phyloP scores from a whole-genome alignment of 768 basidiomycete species.

The Collybia mongolica region DNA sequence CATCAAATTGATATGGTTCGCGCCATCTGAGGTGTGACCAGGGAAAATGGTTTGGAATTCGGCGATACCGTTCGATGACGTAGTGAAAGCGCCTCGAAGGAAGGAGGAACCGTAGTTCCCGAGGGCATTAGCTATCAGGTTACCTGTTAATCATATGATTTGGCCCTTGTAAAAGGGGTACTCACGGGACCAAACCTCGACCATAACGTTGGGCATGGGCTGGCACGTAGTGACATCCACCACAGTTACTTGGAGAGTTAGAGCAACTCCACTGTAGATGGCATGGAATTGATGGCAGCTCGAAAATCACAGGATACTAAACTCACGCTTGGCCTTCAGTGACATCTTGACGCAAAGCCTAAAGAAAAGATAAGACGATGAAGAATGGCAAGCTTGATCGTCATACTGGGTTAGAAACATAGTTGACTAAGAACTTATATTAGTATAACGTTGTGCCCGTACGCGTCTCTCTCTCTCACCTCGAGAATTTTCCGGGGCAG shows the following conservation, averaged over 20 bases:
- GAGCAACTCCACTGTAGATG: constrained; percentile 27
- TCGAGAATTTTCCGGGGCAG: constrained; percentile 18
- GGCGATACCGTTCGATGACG: constrained; percentile 9
- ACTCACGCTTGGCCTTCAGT: constrained; percentile 20
- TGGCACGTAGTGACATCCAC: constrained; percentile 39
- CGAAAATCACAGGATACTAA: not conserved
- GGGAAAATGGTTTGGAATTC: constrained; percentile 19
- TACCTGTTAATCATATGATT: not conserved
- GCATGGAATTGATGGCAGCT: not conserved
- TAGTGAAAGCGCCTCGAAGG: constrained; percentile 15
- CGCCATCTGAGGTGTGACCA: constrained; percentile 10
- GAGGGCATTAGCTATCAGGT: constrained; percentile 13
- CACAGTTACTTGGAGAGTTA: constrained; percentile 37
- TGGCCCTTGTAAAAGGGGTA: not conserved
- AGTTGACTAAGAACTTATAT: constrained; percentile 12
- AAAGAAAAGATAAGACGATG: not conserved
- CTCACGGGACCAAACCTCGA: constrained; percentile 26
- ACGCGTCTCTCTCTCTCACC: constrained; percentile 4
- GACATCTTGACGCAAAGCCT: constrained; percentile 20
- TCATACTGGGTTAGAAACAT: constrained; percentile 17
- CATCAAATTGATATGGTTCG: constrained; percentile 18
- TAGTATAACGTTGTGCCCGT: not conserved
- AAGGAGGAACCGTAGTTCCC: constrained; percentile 16
- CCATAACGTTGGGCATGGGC: constrained; percentile 34
- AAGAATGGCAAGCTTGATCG: not conserved